Evolutionary conservation across 768 basidiomycete genomes (phyloP).

Genomic region (Russula ochroleuca): DNA sequence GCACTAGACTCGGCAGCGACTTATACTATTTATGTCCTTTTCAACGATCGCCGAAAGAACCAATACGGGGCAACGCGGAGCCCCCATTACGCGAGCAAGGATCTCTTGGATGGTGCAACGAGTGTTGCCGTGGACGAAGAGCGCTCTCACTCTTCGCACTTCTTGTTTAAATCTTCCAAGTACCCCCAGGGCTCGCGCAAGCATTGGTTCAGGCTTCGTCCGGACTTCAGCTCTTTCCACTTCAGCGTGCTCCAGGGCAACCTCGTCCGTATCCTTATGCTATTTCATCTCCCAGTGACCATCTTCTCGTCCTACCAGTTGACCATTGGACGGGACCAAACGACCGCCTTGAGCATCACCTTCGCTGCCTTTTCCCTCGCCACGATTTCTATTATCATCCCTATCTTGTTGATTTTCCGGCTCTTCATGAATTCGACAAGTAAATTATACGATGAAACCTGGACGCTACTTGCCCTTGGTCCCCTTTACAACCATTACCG

Average conservation of each 20-base stretch:
- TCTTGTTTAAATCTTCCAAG: conserved; percentile 38
- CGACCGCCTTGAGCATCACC: conserved; percentile 57
- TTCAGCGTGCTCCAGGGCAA: conserved; percentile 82
- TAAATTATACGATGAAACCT: conserved; percentile 92
- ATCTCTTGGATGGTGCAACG: conserved; percentile 41
- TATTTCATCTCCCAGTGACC: conserved; percentile 94
- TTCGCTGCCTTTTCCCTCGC: conserved; percentile 81
- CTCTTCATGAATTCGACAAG: conserved; percentile 76
- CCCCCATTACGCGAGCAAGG: conserved; percentile 49
- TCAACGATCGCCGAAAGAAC: conserved; percentile 33
- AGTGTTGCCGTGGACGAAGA: conserved; percentile 44
- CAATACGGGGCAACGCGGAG: conserved; percentile 33
- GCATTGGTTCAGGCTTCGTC: conserved; percentile 53
- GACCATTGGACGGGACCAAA: conserved; percentile 49
- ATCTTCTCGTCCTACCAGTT: conserved; percentile 89
- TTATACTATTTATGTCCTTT: conserved; percentile 33
- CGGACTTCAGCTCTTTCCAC: conserved; percentile 73
- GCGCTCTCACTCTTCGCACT: conserved; percentile 45
- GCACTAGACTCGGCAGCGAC: conserved; percentile 55
- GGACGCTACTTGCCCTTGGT: conserved; percentile 84
- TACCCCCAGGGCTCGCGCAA: conserved; percentile 37
- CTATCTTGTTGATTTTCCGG: conserved; percentile 69
- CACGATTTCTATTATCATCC: conserved; percentile 72
- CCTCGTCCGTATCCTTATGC: conserved; percentile 80
- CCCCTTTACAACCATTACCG: conserved; percentile 94